Conservation (phyloP, 129 eudicot genomes). For the Helianthus annuus region DNA sequence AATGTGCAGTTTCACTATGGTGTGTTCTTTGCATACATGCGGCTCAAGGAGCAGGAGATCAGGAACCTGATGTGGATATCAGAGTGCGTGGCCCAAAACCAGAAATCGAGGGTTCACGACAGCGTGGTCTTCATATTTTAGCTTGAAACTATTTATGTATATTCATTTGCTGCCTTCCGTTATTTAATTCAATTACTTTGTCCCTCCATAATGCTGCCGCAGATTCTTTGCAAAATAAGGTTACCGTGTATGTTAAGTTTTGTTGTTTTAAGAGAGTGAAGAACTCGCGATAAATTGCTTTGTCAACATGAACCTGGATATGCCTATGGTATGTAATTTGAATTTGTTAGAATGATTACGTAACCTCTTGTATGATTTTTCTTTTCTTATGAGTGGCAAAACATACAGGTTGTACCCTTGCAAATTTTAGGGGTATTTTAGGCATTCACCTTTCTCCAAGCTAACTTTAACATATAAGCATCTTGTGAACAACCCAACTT, state of each 20-base stretch:
- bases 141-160: slow-evolving; percentile 24
- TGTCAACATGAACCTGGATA: slow-evolving; percentile 9
- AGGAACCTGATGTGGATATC: slow-evolving; percentile 98
- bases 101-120: slow-evolving; percentile 92
- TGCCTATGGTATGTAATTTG: slow-evolving; percentile 23
- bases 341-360: neutral
- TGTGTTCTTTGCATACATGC: slow-evolving; percentile 88
- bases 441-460: too few species aligned
- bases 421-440: too few species aligned
- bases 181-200: slow-evolving; percentile 11
- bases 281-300: slow-evolving; percentile 6
- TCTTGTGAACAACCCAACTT: too few species aligned
- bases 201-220: slow-evolving; percentile 19
- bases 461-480: too few species aligned
- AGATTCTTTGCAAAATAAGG: slow-evolving; percentile 29
- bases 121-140: slow-evolving; percentile 85
- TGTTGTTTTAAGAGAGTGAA: slow-evolving; percentile 15
- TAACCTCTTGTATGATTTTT: neutral
- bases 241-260: slow-evolving; percentile 24
- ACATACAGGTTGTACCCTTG: too few species aligned
- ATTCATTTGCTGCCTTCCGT: slow-evolving; percentile 21
- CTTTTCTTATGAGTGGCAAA: neutral
- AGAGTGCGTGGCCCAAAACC: slow-evolving; percentile 96
- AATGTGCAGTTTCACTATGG: slow-evolving; percentile 79
- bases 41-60: slow-evolving; percentile 92